Base-by-base conservation (phyloP, 495 filamentous ascomycete genomes). In the Durotheca rogersii region DNA sequence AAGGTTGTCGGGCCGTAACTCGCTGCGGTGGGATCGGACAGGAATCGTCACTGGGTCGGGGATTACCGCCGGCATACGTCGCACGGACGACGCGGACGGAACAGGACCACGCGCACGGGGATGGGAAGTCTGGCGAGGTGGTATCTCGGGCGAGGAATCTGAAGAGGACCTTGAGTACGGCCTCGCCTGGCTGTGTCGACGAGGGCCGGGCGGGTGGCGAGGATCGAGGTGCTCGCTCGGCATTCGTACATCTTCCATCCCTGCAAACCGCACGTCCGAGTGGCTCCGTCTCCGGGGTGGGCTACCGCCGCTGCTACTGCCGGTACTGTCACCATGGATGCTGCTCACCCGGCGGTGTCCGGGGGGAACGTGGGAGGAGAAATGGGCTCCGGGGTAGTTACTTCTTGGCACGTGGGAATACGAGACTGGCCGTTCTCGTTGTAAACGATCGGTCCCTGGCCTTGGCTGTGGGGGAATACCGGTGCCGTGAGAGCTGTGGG, bases 371-470 rank as follows among this genome's bases (percentile, higher is more conserved):
- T 47, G 46, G 17, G 33, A 33, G 23, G 46, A 41, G 39, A 50
- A 50, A 38, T 53, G 34, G 7, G 39, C 54, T 2, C 37, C 52
- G 17, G 61, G 6, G 23, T 60, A 60, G 23, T 55, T 53, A 43
- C 41, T 58, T 14, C 62, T 45, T 15, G 60, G 23, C 29, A 67
- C 57, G 39, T 65, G 67, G 11, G 60, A 43, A 49, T 58, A 65
- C 7, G 61, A 16, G 18, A 66, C 58, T 7, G 67, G 62, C 6
- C 56, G 57, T 49, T 47, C 47, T 33, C 56, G 49, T 20, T 56
- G 56, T 30, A 65, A 64, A 48, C 63, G 65, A 29, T 69, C 66
- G 21, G 55, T 53, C 32, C 61, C 65, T 2, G 56, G 61, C 18
- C 54, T 60, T 4, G 37, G 34, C 2, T 41, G 64, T 25, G 51